Percentiles rank a stretch among this genome's conserved stretches.
phyloP scores from a whole-genome alignment of 1,139 yeast genomes.

The Yamadazyma atmosphaerica region DNA sequence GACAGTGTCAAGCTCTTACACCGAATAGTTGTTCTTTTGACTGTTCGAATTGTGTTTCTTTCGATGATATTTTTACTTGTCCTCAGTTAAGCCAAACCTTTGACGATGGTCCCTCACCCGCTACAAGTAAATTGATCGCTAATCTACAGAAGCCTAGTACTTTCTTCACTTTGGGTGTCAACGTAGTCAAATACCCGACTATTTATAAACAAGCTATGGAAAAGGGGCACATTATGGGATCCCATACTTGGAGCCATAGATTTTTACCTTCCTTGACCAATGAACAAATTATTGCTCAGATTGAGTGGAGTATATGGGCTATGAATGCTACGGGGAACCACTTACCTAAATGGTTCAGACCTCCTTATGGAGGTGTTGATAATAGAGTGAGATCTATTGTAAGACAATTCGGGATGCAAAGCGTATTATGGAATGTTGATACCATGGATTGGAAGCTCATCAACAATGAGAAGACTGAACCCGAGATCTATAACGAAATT shows the following conservation, averaged over 20 bases:
- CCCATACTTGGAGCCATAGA: conserved; percentile 93
- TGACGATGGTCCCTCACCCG: conserved; percentile 91
- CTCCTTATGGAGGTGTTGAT: conserved; percentile 95
- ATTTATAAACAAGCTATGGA: conserved; percentile 57
- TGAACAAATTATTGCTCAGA: conserved; percentile 82
- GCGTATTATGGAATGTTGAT: conserved; percentile 90
- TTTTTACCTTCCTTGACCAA: conserved; percentile 75
- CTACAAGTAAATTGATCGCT: conserved; percentile 60
- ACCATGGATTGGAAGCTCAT: conserved; percentile 87
- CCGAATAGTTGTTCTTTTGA: conserved; percentile 76
- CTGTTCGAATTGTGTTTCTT: conserved; percentile 76
- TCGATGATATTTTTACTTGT: conserved; percentile 78
- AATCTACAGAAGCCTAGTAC: conserved; percentile 58
- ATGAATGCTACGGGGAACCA: conserved; percentile 93
- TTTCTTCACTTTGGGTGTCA: conserved; percentile 82
- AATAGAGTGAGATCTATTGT: conserved; percentile 78
- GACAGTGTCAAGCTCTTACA: conserved; percentile 51
- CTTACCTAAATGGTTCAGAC: conserved; percentile 91
- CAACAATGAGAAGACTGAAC: conserved; percentile 38
- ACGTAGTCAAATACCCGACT: conserved; percentile 75
- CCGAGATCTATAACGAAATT: conserved; percentile 56
- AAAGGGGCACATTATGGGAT: conserved; percentile 77
- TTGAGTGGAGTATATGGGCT: conserved; percentile 97
- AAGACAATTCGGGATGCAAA: conserved; percentile 82
- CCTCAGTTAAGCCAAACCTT: conserved; percentile 78